A percentile compares a stretch with the other conserved stretches of the same genome.
Evolutionary conservation across 2,329 filamentous ascomycete species (phyloP).

Genomic region (Tolypocladium album): DNA sequence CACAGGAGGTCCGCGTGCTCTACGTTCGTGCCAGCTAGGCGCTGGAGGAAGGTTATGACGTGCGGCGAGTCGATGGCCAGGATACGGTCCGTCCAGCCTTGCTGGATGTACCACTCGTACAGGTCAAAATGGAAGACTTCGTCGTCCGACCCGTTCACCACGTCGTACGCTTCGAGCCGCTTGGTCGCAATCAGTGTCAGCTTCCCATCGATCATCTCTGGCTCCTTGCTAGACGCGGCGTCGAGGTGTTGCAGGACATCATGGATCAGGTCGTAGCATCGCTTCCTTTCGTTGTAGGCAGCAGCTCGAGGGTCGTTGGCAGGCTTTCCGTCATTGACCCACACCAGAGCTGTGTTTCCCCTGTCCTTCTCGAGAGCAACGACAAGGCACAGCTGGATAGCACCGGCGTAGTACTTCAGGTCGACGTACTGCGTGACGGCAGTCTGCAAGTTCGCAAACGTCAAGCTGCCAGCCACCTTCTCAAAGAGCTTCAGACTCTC

Average conservation of each 20-base stretch:
- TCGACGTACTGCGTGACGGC: conserved; percentile 71
- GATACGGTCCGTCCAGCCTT: conserved; percentile 76
- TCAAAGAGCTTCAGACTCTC: conserved; percentile 84
- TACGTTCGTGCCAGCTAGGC: conserved; percentile 60
- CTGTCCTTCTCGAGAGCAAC: conserved; percentile 81
- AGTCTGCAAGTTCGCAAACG: conserved; percentile 66
- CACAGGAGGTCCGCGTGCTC: conserved; percentile 84
- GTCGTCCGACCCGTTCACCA: conserved; percentile 80
- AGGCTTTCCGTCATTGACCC: conserved; percentile 77
- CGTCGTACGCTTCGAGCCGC: conserved; percentile 76
- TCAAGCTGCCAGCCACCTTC: conserved; percentile 75
- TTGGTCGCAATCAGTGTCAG: conserved; percentile 67
- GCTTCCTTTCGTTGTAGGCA: conserved; percentile 60
- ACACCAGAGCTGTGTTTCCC: conserved; percentile 73
- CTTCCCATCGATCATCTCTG: conserved; percentile 67
- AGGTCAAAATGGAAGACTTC: conserved; percentile 92
- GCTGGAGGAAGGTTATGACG: conserved; percentile 75
- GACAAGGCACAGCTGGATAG: conserved; percentile 74
- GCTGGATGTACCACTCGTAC: conserved; percentile 94
- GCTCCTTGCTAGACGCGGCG: conserved; percentile 53
- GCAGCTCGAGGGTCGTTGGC: conserved; percentile 56
- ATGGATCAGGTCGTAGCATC: conserved; percentile 83
- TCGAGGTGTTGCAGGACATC: conserved; percentile 72
- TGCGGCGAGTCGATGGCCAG: conserved; percentile 76
- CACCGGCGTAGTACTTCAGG: conserved; percentile 86